Base-by-base conservation (phyloP, 805 yeast genomes). In the Candida sakaeoensis region DNA sequence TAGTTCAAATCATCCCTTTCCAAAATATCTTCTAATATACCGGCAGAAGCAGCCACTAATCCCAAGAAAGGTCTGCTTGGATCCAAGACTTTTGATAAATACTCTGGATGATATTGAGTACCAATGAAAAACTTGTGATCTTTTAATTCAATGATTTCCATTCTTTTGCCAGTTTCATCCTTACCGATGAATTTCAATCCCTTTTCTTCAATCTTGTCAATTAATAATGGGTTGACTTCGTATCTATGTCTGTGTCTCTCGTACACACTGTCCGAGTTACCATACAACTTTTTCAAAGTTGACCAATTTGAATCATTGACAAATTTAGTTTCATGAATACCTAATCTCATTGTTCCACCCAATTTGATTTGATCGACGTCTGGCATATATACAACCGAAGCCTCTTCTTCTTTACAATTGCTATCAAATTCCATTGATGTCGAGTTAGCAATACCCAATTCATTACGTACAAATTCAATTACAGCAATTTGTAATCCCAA, bases 201-300 rank as follows among this genome's bases (percentile, higher is more conserved):
- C 37, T 81, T 69, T 6, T 63, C 62, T 66, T 93, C 98, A 46
- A 91, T 76, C 32, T 69, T 64, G 13, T 66, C 70, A 48, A 90
- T 82, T 51, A 86, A 71, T 48, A 75, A 77, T 12, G 99, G 99
- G 66, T 90, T 91, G 53, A 93, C 86, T 66, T 93, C 99, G 63
- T 93, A 93, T 70, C 99, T 82, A 66, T 93, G 99, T 72, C 99
- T 85, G 65, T 93, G 99, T 75, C 99, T 86, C 72, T 93, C 99
- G 45, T 72, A 72, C 37, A 89, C 90, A 33, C 74, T 68, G 2
- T 70, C 74, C 21, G 74, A 72, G 43, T 77, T 80, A 42, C 93
- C 95, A 61, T 91, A 91, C 40, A 91, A 72, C 65, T 79, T 75
- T 63, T 85, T 80, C 54, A 93, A 77, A 47, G 70, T 74, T 35